Evolutionary conservation across 83 land plant species (phyloP).

Genomic region (Thuja plicata): DNA sequence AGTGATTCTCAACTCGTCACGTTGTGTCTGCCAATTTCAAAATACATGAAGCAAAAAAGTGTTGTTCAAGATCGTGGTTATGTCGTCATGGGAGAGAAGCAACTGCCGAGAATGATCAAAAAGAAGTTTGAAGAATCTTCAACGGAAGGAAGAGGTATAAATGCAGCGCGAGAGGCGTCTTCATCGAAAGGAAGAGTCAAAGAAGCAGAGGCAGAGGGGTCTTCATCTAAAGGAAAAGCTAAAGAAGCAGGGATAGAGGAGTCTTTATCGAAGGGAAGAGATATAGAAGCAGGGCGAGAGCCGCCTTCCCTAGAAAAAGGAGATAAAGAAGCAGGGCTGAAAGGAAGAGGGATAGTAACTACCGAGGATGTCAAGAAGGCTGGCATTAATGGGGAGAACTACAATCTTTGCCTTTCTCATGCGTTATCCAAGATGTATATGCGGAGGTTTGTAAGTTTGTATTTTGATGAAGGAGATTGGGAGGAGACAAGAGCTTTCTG

Average conservation of each 20-base stretch:
- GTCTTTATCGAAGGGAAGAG: background rate
- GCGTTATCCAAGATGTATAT: background rate
- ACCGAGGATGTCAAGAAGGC: background rate
- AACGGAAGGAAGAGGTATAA: background rate
- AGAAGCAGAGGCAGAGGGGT: background rate
- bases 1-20: background rate
- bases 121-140: background rate
- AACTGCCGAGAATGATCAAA: background rate
- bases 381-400: background rate
- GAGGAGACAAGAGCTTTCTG: background rate
- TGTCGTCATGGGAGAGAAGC: background rate
- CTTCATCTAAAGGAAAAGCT: background rate
- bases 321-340: background rate
- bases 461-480: background rate
- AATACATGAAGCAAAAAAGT: background rate
- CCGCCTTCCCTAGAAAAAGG: background rate
- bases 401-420: background rate
- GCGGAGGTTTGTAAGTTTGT: background rate
- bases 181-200: background rate
- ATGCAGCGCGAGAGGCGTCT: background rate
- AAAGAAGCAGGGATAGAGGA: background rate
- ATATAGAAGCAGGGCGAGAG: background rate
- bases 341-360: background rate
- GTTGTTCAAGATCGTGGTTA: background rate
- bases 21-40: background rate